Evolutionary conservation across 192 early-diverging fungal genomes (phyloP).

Genomic region (Dimargaris verticillata): DNA sequence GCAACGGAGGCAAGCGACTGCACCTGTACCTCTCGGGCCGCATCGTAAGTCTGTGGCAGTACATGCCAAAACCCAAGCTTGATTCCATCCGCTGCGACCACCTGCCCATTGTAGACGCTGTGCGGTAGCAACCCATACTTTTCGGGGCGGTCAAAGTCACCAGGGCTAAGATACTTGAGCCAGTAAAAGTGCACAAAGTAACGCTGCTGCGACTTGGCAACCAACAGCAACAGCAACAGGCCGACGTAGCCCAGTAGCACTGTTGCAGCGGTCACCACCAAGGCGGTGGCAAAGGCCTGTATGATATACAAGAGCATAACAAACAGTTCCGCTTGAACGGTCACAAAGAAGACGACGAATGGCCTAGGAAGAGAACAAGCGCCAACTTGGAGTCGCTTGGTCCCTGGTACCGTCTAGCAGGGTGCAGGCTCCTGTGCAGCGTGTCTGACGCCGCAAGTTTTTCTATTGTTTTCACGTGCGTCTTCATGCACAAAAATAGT

Average conservation of each 20-base stretch:
- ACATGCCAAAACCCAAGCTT: slow-evolving; percentile 5
- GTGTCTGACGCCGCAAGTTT: no score
- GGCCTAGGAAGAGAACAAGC: no score
- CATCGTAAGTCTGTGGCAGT: background rate
- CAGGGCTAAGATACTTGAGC: slow-evolving; percentile 1
- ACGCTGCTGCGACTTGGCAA: background rate
- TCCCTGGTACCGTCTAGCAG: no score
- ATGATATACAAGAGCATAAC: background rate
- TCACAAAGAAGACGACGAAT: no score
- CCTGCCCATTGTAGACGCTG: background rate
- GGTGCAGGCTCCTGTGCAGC: no score
- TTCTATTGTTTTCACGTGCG: no score
- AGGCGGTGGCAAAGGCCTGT: background rate
- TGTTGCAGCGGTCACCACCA: background rate
- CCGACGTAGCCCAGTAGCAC: background rate
- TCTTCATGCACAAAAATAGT: no score
- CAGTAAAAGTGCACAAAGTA: slow-evolving; percentile 9
- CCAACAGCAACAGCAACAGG: background rate
- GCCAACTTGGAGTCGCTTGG: no score
- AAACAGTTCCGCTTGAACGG: background rate
- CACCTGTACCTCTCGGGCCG: no score
- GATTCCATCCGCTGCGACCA: background rate
- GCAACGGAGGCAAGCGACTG: background rate
- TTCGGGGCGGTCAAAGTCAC: slow-evolving; percentile 5
- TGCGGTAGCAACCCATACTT: background rate